Evolutionary conservation across 2,329 filamentous ascomycete species (phyloP), one percentile per base, ranked within the genome.

Genomic region (Akanthomyces uredinophilus): DNA sequence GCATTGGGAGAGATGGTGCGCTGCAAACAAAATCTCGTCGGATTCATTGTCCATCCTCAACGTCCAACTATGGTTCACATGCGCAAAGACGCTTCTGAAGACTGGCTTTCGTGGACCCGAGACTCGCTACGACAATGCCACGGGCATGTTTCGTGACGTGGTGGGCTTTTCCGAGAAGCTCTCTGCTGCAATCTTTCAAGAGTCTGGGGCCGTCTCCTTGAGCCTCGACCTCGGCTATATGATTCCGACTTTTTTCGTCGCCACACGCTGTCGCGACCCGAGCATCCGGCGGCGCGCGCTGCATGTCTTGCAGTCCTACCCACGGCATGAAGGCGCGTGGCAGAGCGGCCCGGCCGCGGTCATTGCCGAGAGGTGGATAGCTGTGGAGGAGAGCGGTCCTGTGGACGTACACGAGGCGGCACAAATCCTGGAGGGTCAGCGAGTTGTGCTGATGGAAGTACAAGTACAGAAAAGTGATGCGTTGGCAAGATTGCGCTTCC

Each of bases 211-310:
- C 5, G 6, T 43, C 11, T 61, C 59, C 4, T 55, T 61, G 10
- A 61, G 59, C 29, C 41, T 61, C n/a, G 59, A 61, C n/a, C 41
- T 61, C 18, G 59, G 59, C 16, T 61, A 61, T 29, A 27, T 61
- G 27, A 49, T 49, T 7, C 51, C 59, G 5, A 50, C 50, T 1
- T 47, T 54, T 10, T 61, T 54, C 43, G 27, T 27, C n/a, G 41
- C 59, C 22, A 61, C 41, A 8, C 59, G 59, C 44, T 61, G 59
- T 27, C 59, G 59, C 39, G 27, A 47, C 29, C 50, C 51, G 7
- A 4, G 20, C 24, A 27, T 61, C 16, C 39, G 59, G 14, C 37
- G 29, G 3, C 50, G 59, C 4, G 59, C 59, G n/a, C 27, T 61
- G 24, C 4, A 8, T 16, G 32, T 61, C n/a, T 20, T 61, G 29